Evolutionary conservation across 768 basidiomycete species (phyloP).

Genomic region (Boletus sp.): DNA sequence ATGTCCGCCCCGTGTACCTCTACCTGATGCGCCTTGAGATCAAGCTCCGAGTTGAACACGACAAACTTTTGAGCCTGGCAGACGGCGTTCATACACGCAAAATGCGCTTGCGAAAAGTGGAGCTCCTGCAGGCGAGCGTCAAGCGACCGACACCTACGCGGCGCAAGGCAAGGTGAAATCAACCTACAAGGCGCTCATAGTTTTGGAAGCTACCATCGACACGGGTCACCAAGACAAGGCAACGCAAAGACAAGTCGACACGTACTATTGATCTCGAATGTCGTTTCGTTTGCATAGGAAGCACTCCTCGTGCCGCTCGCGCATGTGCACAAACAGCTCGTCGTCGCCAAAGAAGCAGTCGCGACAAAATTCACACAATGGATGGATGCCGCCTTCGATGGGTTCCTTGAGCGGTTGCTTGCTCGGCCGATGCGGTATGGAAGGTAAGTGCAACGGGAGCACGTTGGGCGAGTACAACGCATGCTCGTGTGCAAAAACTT

Average conservation of each 20-base stretch:
- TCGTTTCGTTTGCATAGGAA: slow-evolving; percentile 89
- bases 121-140: slow-evolving; percentile 47
- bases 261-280: slow-evolving; percentile 81
- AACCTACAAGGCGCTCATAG: slow-evolving; percentile 70
- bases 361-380: slow-evolving; percentile 84
- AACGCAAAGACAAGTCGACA: slow-evolving; percentile 15
- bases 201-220: slow-evolving; percentile 59
- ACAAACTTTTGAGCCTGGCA: slow-evolving; percentile 92
- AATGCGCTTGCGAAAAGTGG: slow-evolving; percentile 75
- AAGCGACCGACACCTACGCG: background rate
- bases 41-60: slow-evolving; percentile 83
- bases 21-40: slow-evolving; percentile 89
- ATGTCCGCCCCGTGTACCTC: slow-evolving; percentile 76
- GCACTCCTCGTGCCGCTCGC: slow-evolving; percentile 93
- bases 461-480: slow-evolving; percentile 67
- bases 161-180: background rate
- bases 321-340: slow-evolving; percentile 91
- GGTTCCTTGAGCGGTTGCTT: slow-evolving; percentile 48
- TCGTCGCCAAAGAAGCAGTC: slow-evolving; percentile 93
- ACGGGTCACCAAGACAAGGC: background rate
- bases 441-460: slow-evolving; percentile 74
- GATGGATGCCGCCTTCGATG: slow-evolving; percentile 70
- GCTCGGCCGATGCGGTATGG: slow-evolving; percentile 45
- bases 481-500: slow-evolving; percentile 96
- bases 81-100: slow-evolving; percentile 65